These are phyloP conservation scores for Coemansia nantahalensis DNA, from an alignment of 192 early-diverging fungal genomes.

Conservation along the genomic window DNA sequence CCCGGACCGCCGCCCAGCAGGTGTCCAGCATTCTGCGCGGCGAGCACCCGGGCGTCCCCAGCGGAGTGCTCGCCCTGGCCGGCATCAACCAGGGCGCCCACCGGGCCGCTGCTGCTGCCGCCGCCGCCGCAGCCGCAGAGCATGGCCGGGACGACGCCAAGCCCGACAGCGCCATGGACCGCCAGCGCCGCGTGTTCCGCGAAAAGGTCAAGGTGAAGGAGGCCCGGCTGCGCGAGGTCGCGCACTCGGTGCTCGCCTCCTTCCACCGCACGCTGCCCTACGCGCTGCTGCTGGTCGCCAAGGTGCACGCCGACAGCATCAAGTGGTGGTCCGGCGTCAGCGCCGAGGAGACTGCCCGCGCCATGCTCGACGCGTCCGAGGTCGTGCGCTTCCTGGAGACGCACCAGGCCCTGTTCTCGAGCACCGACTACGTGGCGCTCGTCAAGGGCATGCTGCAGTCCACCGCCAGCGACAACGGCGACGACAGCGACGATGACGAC, in stretches of 20 bases:
- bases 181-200: slow-evolving; percentile 35
- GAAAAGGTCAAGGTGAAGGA: slow-evolving; percentile 40
- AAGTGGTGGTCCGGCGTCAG: slow-evolving; percentile 39
- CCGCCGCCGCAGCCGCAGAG: background rate
- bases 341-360: slow-evolving; percentile 32
- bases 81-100: slow-evolving; percentile 10
- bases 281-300: slow-evolving; percentile 39
- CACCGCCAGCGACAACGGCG: background rate
- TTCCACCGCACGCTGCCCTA: slow-evolving; percentile 51
- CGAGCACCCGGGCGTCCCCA: slow-evolving; percentile 37
- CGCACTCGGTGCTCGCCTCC: slow-evolving; percentile 39
- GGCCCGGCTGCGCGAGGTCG: slow-evolving; percentile 32
- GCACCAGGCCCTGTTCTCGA: slow-evolving; percentile 42
- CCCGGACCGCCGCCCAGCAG: slow-evolving; percentile 35
- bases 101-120: background rate
- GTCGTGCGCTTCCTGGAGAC: slow-evolving; percentile 43
- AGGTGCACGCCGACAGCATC: slow-evolving; percentile 51
- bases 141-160: background rate
- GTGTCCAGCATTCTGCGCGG: slow-evolving; percentile 50
- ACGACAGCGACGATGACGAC: too few relatives aligned
- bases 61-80: slow-evolving; percentile 38
- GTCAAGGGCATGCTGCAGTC: slow-evolving; percentile 50
- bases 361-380: slow-evolving; percentile 33
- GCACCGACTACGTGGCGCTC: slow-evolving; percentile 41
- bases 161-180: slow-evolving; percentile 3